Base-by-base conservation (phyloP, 768 basidiomycete genomes). In the Lyophyllum atratum region DNA sequence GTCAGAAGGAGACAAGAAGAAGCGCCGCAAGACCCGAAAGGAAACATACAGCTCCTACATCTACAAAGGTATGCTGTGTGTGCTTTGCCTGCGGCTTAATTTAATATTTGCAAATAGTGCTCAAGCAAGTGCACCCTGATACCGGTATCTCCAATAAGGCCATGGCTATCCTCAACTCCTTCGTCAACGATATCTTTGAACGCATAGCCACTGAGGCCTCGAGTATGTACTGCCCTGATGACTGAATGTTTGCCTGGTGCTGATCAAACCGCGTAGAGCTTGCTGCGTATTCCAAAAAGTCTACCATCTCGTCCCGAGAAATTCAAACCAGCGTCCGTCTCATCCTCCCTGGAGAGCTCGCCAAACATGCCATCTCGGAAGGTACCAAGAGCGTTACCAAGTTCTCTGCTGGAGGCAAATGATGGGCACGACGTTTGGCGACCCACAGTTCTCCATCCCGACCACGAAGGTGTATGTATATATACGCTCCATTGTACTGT, bases 141-240 rank as follows among this genome's bases (percentile, higher is more conserved):
- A 93, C 92, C 59, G 92, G 92, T 86, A 92, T 93, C 78, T 92
- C 90, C 52, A 92, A 90, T 85, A 92, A 92, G 76, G 86, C 86
- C 12, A 89, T 90, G 87, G 85, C 88, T 51, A 90, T 91, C 70
- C 76, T 89, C 62, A 88, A 91, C 79, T 90, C 89, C 0, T 91
- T 91, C 69, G 89, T 91, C 65, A 90, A 91, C 68, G 89, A 91
- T 64, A 90, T 91, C 68, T 91, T 91, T 66, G 90, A 90, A 74
- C 85, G 89, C 43, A 89, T 90, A 63, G 88, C 87, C 42, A 82
- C 83, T 3, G 87, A 88, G 68, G 86, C 87, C 51, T 87, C 86
- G 43, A 86, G 85, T 86, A 68, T 52, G 84, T 68, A n/a, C n/a
- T n/a, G n/a, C n/a, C n/a, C n/a, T n/a, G n/a, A n/a, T 1, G 15